Base-by-base conservation (phyloP, 129 eudicot species). In the Kitagawia praeruptora region DNA sequence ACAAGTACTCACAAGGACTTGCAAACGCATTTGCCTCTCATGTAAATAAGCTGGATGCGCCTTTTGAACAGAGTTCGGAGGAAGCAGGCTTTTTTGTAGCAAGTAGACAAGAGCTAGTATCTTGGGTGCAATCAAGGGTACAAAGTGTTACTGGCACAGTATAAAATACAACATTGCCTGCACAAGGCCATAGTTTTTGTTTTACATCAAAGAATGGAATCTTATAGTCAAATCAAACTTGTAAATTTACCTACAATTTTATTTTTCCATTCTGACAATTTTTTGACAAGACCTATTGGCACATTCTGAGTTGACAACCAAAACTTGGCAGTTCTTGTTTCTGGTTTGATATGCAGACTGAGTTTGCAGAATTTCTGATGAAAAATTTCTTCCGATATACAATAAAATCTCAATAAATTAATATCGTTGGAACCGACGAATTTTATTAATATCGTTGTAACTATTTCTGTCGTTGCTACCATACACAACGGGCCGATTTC, bases 1-100 rank as follows among this genome's bases (percentile, higher is more conserved):
- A 89, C 56, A 87, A 81, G 82, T 89, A 83, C 77, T 87, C 93
- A 7, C 83, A 85, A 75, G 93, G 93, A 5, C 77, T 89, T 41
- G 87, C 83, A 19, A 79, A 51, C 37, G 85, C 91, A 39, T 89
- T 89, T 39, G 93, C 87, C 47, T 76, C 85, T 9, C 91, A 89
- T 75, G 84, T 83, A 70, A 82, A 81, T 85, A 83, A 85, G 49
- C 75, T 89, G 31, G 81, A 82, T 12, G 91, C 87, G 4, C 93
- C 93, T 14, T 89, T 89, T 53, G 77, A 70, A 37, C 86, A 71
- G 48, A 87, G 89, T 47, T 84, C 87, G 42, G 86, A 81, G 74
- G 83, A 83, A 61, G 86, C 89, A 21, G 91, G 93, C 3, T 76
- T 84, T 42, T 87, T 87, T 40, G 40, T 81, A 49, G 91, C 93